phyloP scores from a whole-genome alignment of 306 rosid species.

The Lagenaria siceraria region DNA sequence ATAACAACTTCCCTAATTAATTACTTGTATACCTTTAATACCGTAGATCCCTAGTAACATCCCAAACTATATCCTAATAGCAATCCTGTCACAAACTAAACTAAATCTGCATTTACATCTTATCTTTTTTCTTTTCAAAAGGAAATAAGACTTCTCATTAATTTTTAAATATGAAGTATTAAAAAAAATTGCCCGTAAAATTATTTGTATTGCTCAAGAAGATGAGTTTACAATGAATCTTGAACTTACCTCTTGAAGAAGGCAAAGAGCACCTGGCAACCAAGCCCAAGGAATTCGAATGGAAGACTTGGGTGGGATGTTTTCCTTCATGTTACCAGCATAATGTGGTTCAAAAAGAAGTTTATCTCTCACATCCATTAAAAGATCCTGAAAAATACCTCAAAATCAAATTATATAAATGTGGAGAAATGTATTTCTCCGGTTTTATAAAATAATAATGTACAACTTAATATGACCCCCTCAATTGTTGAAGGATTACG shows the following conservation, averaged over 20 bases:
- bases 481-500: not conserved
- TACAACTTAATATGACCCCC: not conserved
- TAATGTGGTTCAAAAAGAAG: conserved; percentile 93
- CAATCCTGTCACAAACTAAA: not conserved
- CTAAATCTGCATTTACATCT: not conserved
- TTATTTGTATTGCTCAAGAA: not conserved
- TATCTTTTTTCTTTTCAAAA: not conserved
- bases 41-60: not conserved
- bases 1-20: not conserved
- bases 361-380: conserved; percentile 90
- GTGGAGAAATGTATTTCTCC: not conserved
- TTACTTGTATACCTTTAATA: not conserved
- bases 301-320: conserved; percentile 72
- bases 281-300: conserved; percentile 78
- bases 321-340: conserved; percentile 76
- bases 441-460: not conserved
- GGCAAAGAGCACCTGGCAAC: conserved; percentile 89
- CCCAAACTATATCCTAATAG: not conserved
- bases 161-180: not conserved
- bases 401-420: not conserved
- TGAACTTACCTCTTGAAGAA: conserved; percentile 82
- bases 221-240: not conserved
- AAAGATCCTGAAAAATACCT: conserved; percentile 49
- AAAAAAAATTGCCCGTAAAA: not conserved
- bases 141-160: not conserved